Conservation (phyloP, 257 asterid species). For the Gentiana dahurica region DNA sequence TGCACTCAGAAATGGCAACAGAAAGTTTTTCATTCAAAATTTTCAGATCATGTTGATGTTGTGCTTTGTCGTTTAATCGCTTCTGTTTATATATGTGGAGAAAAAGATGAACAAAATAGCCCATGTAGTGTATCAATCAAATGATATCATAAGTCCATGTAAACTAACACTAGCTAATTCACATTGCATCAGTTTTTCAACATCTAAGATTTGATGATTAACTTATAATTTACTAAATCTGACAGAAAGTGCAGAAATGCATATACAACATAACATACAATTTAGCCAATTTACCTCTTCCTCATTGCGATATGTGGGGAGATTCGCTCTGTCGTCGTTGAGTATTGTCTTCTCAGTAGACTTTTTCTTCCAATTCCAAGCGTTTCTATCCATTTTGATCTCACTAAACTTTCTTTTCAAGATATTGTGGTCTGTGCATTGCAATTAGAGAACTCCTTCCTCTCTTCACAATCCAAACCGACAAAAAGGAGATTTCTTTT, state of each 20-base stretch:
- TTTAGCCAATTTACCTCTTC: slow-evolving; percentile 37
- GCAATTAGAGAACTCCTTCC: no score
- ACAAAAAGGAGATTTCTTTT: no score
- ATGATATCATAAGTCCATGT: background rate
- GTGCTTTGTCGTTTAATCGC: slow-evolving; percentile 40
- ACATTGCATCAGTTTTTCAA: no score
- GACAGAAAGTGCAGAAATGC: background rate
- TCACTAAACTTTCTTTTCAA: no score
- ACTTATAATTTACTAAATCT: background rate
- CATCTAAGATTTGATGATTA: background rate
- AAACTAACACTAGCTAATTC: background rate
- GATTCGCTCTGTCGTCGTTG: slow-evolving; percentile 39
- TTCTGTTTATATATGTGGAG: slow-evolving; percentile 39
- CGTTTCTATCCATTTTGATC: slow-evolving; percentile 54
- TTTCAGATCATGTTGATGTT: slow-evolving; percentile 46
- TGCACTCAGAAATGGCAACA: slow-evolving; percentile 52
- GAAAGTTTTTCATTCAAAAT: slow-evolving; percentile 50
- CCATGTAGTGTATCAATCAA: background rate
- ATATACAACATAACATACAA: slow-evolving; percentile 9
- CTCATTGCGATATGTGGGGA: slow-evolving; percentile 31
- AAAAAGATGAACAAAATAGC: slow-evolving; percentile 1
- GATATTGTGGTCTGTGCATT: background rate
- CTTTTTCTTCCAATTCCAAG: slow-evolving; percentile 86
- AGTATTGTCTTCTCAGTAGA: slow-evolving; percentile 52
- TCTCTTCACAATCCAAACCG: no score